Evolutionary conservation across 345 rosid species (phyloP).

Genomic region (Rhodamnia rubescens): DNA sequence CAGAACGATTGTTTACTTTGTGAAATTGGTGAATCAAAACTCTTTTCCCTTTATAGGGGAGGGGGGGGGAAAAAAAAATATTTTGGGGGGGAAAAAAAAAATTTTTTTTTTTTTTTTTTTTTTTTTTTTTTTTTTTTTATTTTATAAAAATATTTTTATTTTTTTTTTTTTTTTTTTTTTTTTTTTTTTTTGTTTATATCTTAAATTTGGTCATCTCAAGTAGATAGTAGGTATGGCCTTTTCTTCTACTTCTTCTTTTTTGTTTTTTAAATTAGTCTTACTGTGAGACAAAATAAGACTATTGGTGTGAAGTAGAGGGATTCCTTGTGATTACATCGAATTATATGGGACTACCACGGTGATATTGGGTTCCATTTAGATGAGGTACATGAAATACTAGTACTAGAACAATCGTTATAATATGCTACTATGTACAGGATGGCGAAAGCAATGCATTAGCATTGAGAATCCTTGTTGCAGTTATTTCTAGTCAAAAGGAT

Average conservation of each 20-base stretch:
- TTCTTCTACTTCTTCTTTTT: background rate
- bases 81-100: no score
- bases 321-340: background rate
- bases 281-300: background rate
- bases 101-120: no score
- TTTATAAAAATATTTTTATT: no score
- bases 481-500: background rate
- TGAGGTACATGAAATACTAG: background rate
- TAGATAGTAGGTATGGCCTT: background rate
- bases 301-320: background rate
- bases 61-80: no score
- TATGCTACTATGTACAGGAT: background rate
- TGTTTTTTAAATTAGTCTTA: background rate
- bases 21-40: background rate
- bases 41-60: no score
- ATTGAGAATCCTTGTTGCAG: background rate
- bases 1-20: background rate
- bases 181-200: background rate
- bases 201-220: background rate
- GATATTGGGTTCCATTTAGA: background rate
- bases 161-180: no score
- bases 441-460: background rate
- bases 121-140: no score
- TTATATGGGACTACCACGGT: background rate
- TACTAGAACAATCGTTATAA: background rate